Base-by-base conservation (phyloP, 2,329 filamentous ascomycete genomes). In the Microcyclosporella mali region DNA sequence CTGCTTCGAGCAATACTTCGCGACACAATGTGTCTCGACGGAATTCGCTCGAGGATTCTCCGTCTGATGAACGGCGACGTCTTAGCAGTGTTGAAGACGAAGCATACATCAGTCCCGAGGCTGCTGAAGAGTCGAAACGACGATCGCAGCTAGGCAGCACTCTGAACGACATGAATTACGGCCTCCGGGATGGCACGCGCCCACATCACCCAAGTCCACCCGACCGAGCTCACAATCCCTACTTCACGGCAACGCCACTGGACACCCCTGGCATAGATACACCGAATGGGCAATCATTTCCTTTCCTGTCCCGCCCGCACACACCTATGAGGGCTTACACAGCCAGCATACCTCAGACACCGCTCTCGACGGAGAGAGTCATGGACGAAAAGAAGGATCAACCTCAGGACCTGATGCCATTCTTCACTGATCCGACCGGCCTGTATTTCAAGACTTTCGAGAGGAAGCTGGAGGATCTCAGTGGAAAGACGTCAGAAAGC, bases 381-480 rank as follows among this genome's bases (percentile, higher is more conserved):
- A 70, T 81, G 18, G 76, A 78, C 14, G 77, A 77, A 45, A 79
- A 79, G 56, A 75, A 74, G 40, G 73, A 81, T 54, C 74, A 77
- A 47, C 70, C 82, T 12, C 80, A 84, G 56, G 79, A 82, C 43
- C 77, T 84, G 0, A 78, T 81, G 51, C 80, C 79, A 2, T 80
- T 78, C 65, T 84, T 84, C 64, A 82, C 75, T 4, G 81, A 84
- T 56, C 73, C 74, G 35, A 78, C 71, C 27, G 79, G 78, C 25
- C 70, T 79, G 48, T 84, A 79, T 59, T 79, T 76, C 50, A 69
- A 69, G 46, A 69, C 66, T 1, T 83, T 82, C 49, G 74, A 77
- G 44, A 70, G 73, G 58, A 75, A 70, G 55, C 69, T 83, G 1
- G 72, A 77, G 25, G 60, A 63, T 2, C 65, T 84, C 12, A 74